These are phyloP conservation scores for Antrodiella citrinella DNA, from an alignment of 768 basidiomycete genomes.

Conservation along the genomic window DNA sequence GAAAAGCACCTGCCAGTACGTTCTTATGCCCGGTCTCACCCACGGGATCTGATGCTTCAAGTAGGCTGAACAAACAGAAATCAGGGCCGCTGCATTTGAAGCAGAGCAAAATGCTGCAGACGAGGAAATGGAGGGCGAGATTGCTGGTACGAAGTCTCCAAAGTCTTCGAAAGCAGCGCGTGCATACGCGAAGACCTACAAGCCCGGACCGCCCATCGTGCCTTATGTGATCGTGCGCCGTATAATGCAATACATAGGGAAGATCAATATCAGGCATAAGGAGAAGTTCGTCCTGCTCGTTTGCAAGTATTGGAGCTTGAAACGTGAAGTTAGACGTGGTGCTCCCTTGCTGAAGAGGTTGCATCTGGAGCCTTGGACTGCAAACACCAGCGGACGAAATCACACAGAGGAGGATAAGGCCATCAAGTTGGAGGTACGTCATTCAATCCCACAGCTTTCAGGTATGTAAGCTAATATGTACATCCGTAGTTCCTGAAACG, in stretches of 20 bases:
- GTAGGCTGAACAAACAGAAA: conserved; percentile 65
- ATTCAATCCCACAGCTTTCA: background rate
- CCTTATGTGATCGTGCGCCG: conserved; percentile 78
- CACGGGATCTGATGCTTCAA: background rate
- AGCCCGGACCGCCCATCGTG: conserved; percentile 87
- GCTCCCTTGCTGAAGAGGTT: conserved; percentile 89
- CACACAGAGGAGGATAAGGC: conserved; percentile 79
- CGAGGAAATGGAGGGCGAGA: conserved; percentile 25
- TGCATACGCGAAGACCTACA: conserved; percentile 88
- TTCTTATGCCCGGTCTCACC: background rate
- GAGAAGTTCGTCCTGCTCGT: conserved; percentile 66
- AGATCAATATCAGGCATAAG: conserved; percentile 68
- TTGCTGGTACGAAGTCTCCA: conserved; percentile 21
- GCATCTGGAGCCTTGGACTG: conserved; percentile 97
- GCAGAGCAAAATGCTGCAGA: conserved; percentile 36
- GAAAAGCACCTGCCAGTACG: conserved; percentile 87
- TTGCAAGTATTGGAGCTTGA: conserved; percentile 95
- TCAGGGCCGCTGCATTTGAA: conserved; percentile 45
- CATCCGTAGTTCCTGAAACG: conserved; percentile 49
- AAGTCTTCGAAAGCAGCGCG: conserved; percentile 71
- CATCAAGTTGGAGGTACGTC: conserved; percentile 71
- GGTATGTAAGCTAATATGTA: conserved; percentile 1
- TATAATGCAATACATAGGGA: conserved; percentile 65
- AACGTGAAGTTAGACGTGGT: conserved; percentile 86
- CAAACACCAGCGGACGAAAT: conserved; percentile 49